Conservation (phyloP, 768 basidiomycete genomes). For the Leccinum sublutescens region DNA sequence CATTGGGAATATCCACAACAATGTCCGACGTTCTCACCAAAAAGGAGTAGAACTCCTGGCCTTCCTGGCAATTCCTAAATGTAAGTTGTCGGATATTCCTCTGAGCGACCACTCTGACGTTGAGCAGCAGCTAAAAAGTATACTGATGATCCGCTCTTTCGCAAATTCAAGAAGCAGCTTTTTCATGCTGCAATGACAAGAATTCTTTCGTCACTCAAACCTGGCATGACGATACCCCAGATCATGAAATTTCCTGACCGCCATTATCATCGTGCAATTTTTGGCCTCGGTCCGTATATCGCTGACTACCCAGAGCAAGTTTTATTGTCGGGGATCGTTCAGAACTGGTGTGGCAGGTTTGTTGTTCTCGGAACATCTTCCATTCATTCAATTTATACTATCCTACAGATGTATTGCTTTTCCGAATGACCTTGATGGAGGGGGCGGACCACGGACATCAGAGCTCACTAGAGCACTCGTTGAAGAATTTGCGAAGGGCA, state of each 20-base stretch:
- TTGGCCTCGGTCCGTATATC: not conserved
- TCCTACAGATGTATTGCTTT: not conserved
- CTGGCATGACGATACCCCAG: not conserved
- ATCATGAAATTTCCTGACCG: not conserved
- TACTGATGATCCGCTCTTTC: not conserved
- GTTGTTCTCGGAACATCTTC: not conserved
- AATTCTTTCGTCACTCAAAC: not conserved
- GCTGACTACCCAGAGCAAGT: not conserved
- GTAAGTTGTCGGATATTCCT: no score
- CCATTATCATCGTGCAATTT: not conserved
- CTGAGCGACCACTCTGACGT: no score
- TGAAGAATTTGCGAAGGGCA: not conserved
- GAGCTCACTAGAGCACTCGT: not conserved
- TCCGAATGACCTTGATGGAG: not conserved
- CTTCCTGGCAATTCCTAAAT: slow-evolving; percentile 33
- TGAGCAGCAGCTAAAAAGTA: not conserved
- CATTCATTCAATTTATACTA: not conserved
- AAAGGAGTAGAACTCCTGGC: slow-evolving; percentile 11
- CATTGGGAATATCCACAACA: slow-evolving; percentile 18
- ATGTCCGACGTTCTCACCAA: slow-evolving; percentile 5
- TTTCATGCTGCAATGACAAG: not conserved
- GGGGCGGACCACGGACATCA: not conserved
- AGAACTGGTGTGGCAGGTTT: not conserved
- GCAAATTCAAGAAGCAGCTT: not conserved
- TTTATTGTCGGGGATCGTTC: not conserved